Evolutionary conservation across 768 basidiomycete genomes (phyloP).

Genomic region (Mycena alexandri): DNA sequence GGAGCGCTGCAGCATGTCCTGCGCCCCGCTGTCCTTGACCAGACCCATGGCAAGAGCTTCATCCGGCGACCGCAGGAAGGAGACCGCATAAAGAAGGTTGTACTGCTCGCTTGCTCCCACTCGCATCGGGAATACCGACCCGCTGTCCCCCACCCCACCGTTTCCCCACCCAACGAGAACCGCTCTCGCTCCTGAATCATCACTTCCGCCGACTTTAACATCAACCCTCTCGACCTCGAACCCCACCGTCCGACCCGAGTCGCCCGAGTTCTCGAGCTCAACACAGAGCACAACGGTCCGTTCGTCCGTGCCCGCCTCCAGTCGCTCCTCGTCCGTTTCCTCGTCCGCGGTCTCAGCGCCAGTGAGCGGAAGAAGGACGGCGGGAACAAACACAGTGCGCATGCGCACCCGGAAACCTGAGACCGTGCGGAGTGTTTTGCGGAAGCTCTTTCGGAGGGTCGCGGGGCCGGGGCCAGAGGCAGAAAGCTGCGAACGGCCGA

Average conservation of each 20-base stretch:
- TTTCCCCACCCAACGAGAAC: conserved; percentile 70
- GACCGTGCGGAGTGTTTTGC: conserved; percentile 81
- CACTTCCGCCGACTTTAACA: conserved; percentile 78
- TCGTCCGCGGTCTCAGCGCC: conserved; percentile 47
- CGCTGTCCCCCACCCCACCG: conserved; percentile 59
- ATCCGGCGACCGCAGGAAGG: conserved; percentile 77
- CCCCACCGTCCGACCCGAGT: conserved; percentile 67
- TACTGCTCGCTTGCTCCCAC: conserved; percentile 85
- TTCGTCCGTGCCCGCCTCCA: conserved; percentile 83
- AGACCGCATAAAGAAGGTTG: conserved; percentile 92
- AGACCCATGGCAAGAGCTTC: conserved; percentile 60
- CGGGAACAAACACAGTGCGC: conserved; percentile 94
- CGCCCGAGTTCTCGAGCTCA: conserved; percentile 88
- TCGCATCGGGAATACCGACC: conserved; percentile 74
- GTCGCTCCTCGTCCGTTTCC: conserved; percentile 57
- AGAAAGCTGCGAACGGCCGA: conserved; percentile 42
- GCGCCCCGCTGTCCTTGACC: conserved; percentile 40
- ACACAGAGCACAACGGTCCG: conserved; percentile 91
- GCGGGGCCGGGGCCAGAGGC: conserved; percentile 57
- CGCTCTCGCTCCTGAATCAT: conserved; percentile 55
- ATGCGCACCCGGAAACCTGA: conserved; percentile 92
- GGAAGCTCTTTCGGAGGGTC: conserved; percentile 87
- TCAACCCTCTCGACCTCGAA: conserved; percentile 84
- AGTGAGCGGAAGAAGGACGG: conserved; percentile 70
- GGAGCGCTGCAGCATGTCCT: conserved; percentile 63